A percentile compares a stretch with the other conserved stretches of the same genome.
Conservation (phyloP, 805 yeast genomes). For the Starmerella floris region DNA sequence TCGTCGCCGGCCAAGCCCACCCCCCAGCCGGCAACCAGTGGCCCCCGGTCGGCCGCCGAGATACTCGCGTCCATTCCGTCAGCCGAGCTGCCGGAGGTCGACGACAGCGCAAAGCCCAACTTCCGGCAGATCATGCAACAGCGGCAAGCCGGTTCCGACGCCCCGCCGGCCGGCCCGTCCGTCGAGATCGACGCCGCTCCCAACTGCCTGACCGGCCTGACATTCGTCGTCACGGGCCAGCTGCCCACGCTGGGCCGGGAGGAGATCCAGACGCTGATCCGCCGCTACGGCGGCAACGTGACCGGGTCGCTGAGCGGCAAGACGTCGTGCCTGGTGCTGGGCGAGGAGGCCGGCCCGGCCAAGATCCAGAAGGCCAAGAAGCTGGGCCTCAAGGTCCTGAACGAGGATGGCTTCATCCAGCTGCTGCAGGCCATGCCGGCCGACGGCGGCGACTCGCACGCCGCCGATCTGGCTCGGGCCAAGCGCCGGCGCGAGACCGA, state of each 20-base stretch:
- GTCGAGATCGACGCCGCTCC: constrained; percentile 54
- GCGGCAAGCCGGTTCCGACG: constrained; percentile 15
- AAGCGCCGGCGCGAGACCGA: constrained; percentile 57
- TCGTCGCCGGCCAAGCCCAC: not conserved
- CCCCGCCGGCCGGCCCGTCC: not conserved
- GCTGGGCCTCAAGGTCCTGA: constrained; percentile 63
- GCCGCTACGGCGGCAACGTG: constrained; percentile 81
- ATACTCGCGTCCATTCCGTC: constrained; percentile 56
- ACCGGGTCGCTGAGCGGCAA: constrained; percentile 68
- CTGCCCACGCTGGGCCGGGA: constrained; percentile 68
- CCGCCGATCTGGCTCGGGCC: constrained; percentile 56
- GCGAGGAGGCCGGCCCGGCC: constrained; percentile 95
- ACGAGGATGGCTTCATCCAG: constrained; percentile 72
- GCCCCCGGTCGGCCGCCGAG: constrained; percentile 35
- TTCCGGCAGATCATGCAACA: constrained; percentile 42
- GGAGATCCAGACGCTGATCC: constrained; percentile 61
- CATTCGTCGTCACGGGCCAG: constrained; percentile 87
- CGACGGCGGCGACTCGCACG: constrained; percentile 78
- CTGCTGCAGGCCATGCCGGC: constrained; percentile 71
- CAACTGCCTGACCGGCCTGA: constrained; percentile 75
- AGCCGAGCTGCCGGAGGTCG: constrained; percentile 44
- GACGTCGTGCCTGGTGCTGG: constrained; percentile 80
- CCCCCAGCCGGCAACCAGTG: not conserved
- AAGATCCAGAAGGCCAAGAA: constrained; percentile 70
- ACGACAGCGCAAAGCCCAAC: constrained; percentile 39